phyloP scores from a whole-genome alignment of 2,329 filamentous ascomycete genomes.

The Spiromastix sp. region DNA sequence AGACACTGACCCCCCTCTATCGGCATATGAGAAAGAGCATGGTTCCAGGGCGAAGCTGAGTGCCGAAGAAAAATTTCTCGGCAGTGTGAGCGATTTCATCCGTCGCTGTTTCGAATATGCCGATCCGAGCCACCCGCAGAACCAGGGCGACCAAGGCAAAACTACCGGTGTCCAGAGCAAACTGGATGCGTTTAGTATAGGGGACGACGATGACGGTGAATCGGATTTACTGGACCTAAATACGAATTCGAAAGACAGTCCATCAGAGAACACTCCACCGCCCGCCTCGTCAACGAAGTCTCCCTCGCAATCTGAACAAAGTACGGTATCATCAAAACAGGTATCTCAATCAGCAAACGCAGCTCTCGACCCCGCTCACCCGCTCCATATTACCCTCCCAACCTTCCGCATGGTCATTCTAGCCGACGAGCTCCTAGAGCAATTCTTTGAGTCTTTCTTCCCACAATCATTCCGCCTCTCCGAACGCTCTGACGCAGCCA shows the following conservation, averaged over 20 bases:
- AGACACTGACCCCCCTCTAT: conserved; percentile 17
- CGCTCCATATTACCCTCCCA: conserved; percentile 87
- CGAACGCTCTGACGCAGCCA: conserved; percentile 45
- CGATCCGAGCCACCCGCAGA: conserved; percentile 71
- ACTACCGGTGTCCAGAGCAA: conserved; percentile 25
- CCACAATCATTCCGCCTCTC: conserved; percentile 84
- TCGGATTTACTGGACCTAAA: conserved; percentile 11
- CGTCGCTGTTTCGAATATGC: conserved; percentile 95
- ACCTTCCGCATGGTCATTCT: conserved; percentile 99
- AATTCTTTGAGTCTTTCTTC: conserved; percentile 96
- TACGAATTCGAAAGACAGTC: conserved; percentile 3
- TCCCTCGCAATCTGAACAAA: conserved; percentile 18
- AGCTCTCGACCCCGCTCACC: conserved; percentile 84
- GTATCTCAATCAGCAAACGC: conserved; percentile 72
- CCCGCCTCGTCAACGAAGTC: conserved; percentile 12
- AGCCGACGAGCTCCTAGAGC: conserved; percentile 87
- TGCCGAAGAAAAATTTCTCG: conserved; percentile 78
- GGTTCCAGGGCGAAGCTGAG: conserved; percentile 40
- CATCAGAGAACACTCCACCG: conserved; percentile 13
- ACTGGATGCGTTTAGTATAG: conserved; percentile 60
- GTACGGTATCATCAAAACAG: conserved; percentile 45
- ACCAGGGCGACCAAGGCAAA: conserved; percentile 34
- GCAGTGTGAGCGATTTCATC: conserved; percentile 91
- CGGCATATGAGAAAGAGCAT: conserved; percentile 23
- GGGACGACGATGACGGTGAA: conserved; percentile 62